phyloP scores from a whole-genome alignment of 768 basidiomycete genomes.

The Kondoa subrosea region DNA sequence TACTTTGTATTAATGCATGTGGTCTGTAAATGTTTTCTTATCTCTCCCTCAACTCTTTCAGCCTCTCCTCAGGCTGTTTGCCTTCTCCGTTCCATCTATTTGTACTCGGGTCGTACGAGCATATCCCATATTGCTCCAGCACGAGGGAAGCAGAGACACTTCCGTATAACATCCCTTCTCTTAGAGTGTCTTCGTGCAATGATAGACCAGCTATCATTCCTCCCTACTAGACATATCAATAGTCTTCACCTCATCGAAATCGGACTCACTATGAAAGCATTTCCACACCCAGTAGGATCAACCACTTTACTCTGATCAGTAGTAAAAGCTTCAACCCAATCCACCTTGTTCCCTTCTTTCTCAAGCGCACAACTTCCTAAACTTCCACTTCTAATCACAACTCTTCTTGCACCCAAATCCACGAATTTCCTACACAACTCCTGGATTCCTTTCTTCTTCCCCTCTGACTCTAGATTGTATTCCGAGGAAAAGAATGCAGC shows the following conservation, averaged over 20 bases:
- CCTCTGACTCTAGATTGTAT: constrained; percentile 15
- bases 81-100: constrained; percentile 16
- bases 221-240: constrained; percentile 10
- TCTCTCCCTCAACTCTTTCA: constrained; percentile 13
- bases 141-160: constrained; percentile 64
- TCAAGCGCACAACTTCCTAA: constrained; percentile 54
- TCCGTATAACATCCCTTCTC: constrained; percentile 51
- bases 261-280: constrained; percentile 58
- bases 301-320: constrained; percentile 41
- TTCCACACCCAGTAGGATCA: constrained; percentile 86
- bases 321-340: constrained; percentile 68
- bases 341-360: constrained; percentile 31
- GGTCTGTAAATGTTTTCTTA: background rate
- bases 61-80: constrained; percentile 15
- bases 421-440: constrained; percentile 21
- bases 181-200: constrained; percentile 15
- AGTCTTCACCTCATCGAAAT: background rate
- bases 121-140: constrained; percentile 68
- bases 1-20: constrained; percentile 1
- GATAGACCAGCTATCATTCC: constrained; percentile 24
- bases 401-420: constrained; percentile 27
- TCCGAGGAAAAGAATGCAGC: constrained; percentile 42
- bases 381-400: constrained; percentile 58
- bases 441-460: constrained; percentile 21
- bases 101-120: constrained; percentile 36